These are phyloP conservation scores for Flagelloscypha sp. DNA, from an alignment of 768 basidiomycete species.

Conservation along the genomic window DNA sequence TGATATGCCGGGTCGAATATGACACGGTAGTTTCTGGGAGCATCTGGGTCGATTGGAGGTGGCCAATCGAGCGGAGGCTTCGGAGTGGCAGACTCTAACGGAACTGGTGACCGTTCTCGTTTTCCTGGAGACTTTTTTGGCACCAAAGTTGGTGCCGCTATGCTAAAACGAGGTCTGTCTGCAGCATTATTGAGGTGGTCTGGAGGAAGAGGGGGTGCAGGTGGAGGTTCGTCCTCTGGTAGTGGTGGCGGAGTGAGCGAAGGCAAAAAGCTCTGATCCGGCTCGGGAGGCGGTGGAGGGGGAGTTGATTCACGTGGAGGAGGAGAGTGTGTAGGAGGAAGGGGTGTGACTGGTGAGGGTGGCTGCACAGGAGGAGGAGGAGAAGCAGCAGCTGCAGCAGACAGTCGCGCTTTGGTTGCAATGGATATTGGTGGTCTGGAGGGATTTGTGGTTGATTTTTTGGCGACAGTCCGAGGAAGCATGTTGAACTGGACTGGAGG, in stretches of 20 bases:
- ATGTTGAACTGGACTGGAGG: slow-evolving; percentile 21
- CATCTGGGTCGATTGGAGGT: slow-evolving; percentile 4
- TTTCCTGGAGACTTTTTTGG: too few species aligned
- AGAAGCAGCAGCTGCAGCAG: slow-evolving; percentile 10
- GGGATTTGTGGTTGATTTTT: slow-evolving; percentile 29
- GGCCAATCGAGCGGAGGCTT: slow-evolving; percentile 8
- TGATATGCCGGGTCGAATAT: slow-evolving; percentile 7
- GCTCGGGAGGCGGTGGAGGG: slow-evolving; percentile 18
- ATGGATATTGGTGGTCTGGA: slow-evolving; percentile 21
- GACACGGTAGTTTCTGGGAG: slow-evolving; percentile 10
- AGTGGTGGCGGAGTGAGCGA: slow-evolving; percentile 20
- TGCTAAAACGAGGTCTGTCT: too few species aligned
- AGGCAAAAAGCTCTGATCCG: slow-evolving; percentile 16
- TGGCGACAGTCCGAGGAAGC: slow-evolving; percentile 29
- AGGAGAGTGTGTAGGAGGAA: slow-evolving; percentile 24
- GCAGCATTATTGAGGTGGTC: too few species aligned
- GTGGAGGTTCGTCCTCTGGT: slow-evolving; percentile 16
- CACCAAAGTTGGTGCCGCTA: too few species aligned
- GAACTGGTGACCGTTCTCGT: slow-evolving; percentile 13
- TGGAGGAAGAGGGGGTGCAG: slow-evolving; percentile 17
- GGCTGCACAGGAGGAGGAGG: slow-evolving; percentile 19
- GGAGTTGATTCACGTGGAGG: slow-evolving; percentile 18
- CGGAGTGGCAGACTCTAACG: slow-evolving; percentile 6
- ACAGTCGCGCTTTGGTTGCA: slow-evolving; percentile 7
- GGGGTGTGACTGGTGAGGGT: slow-evolving; percentile 17